Evolutionary conservation across 805 yeast genomes (phyloP).

Genomic region (Ogataea dorogensis): DNA sequence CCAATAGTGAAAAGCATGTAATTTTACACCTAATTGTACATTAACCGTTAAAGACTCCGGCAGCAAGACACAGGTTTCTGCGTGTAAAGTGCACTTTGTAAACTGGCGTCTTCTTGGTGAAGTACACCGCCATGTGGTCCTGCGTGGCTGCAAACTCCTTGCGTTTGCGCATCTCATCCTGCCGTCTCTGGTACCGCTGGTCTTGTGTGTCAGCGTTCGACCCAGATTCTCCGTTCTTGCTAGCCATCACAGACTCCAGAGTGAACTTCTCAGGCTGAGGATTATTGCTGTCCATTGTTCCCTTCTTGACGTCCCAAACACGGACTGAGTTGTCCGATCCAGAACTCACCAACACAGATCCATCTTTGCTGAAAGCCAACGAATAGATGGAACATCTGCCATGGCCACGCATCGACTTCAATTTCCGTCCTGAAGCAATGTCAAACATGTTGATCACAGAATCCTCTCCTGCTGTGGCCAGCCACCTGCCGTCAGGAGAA

Average conservation of each 20-base stretch:
- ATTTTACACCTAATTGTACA: slow-evolving; percentile 13
- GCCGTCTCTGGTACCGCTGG: slow-evolving; percentile 20
- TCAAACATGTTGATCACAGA: slow-evolving; percentile 90
- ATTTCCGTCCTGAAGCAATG: slow-evolving; percentile 81
- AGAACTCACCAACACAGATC: slow-evolving; percentile 83
- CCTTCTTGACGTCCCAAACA: slow-evolving; percentile 92
- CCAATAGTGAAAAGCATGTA: slow-evolving; percentile 50
- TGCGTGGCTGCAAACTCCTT: slow-evolving; percentile 76
- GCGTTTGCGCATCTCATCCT: slow-evolving; percentile 52
- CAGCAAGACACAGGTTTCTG: slow-evolving; percentile 87
- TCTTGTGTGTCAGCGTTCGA: slow-evolving; percentile 22
- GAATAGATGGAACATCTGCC: slow-evolving; percentile 86
- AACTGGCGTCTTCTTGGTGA: slow-evolving; percentile 91
- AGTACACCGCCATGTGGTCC: slow-evolving; percentile 91
- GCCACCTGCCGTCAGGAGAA: slow-evolving; percentile 96
- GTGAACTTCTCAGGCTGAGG: slow-evolving; percentile 63
- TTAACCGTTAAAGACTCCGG: slow-evolving; percentile 72
- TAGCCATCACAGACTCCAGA: slow-evolving; percentile 31
- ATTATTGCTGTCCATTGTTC: slow-evolving; percentile 74
- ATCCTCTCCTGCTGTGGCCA: slow-evolving; percentile 95
- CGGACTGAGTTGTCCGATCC: slow-evolving; percentile 92
- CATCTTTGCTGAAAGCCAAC: slow-evolving; percentile 80
- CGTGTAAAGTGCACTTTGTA: slow-evolving; percentile 91
- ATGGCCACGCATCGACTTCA: slow-evolving; percentile 93
- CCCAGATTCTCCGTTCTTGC: slow-evolving; percentile 29